These are phyloP conservation scores for Porogramme epimiltina DNA, from an alignment of 1,284 basidiomycete genomes.

Conservation along the genomic window DNA sequence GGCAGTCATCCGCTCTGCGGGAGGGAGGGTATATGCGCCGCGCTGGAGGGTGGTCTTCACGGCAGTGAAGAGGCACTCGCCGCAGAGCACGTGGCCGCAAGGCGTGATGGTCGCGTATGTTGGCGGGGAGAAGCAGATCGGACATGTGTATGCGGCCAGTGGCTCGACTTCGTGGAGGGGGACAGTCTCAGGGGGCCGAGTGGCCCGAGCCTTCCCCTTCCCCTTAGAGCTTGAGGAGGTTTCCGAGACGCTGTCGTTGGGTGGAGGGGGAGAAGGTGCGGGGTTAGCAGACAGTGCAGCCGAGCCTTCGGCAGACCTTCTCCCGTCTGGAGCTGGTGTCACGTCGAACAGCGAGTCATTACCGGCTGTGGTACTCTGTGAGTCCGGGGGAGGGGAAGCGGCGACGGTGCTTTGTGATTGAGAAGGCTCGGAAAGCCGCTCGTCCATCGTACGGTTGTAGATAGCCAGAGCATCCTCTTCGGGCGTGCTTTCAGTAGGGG, in stretches of 20 bases:
- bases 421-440: no score
- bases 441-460: no score
- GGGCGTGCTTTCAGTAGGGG: no score
- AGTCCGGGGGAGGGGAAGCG: no score
- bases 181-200: not conserved
- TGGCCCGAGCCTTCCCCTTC: not conserved
- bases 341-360: no score
- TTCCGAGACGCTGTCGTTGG: not conserved
- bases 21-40: slow-evolving; percentile 40
- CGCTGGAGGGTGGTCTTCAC: slow-evolving; percentile 64
- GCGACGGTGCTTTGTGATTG: no score
- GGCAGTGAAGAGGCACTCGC: slow-evolving; percentile 73
- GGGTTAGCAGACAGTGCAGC: no score
- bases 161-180: slow-evolving; percentile 40
- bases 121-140: slow-evolving; percentile 77
- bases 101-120: slow-evolving; percentile 75
- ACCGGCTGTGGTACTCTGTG: no score
- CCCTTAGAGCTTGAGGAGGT: not conserved
- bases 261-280: not conserved
- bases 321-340: no score
- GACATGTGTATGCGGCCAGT: slow-evolving; percentile 68
- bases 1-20: slow-evolving; percentile 25
- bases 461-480: no score
- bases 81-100: slow-evolving; percentile 79
- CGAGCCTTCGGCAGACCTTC: no score